These are phyloP conservation scores for Dianthus caryophyllus DNA, from an alignment of 148 eudicot species.

Conservation along the genomic window DNA sequence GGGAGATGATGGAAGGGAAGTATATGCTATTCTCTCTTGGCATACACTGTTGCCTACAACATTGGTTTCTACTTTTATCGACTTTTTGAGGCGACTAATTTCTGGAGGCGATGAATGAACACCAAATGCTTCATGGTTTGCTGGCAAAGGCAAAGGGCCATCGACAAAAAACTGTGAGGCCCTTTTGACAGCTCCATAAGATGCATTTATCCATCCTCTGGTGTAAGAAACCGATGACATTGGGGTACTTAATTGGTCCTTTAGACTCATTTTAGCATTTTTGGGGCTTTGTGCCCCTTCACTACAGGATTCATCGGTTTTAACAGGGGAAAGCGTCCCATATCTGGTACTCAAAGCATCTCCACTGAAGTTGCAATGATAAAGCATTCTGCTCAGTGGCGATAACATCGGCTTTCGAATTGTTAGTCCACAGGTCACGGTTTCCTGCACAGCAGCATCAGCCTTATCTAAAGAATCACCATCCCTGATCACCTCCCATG, in stretches of 20 bases:
- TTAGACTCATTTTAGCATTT: conserved; percentile 36
- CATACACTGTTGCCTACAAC: conserved; percentile 25
- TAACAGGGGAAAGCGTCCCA: conserved; percentile 13
- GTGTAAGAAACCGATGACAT: conserved; percentile 27
- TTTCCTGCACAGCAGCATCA: conserved; percentile 17
- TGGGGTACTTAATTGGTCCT: conserved; percentile 26
- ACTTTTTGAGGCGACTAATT: conserved; percentile 21
- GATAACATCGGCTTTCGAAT: conserved; percentile 54
- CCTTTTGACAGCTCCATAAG: conserved; percentile 18
- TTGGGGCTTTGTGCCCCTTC: conserved; percentile 32
- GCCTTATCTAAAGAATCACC: conserved; percentile 27
- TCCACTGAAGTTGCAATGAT: conserved; percentile 35
- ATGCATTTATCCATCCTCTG: conserved; percentile 30
- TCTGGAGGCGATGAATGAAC: conserved; percentile 30
- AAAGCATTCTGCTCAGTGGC: conserved; percentile 39
- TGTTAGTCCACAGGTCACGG: conserved; percentile 29
- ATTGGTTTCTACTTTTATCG: conserved; percentile 23
- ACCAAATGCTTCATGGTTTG: conserved; percentile 28
- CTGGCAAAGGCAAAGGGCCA: conserved; percentile 52
- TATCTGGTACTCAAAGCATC: conserved; percentile 37
- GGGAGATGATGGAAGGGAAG: conserved; percentile 54
- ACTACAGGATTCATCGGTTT: conserved; percentile 19
- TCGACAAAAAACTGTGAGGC: conserved; percentile 35
- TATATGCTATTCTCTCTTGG: conserved; percentile 24
- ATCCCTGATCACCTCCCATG: conserved; percentile 16